These are phyloP conservation scores for Hymenoscyphus albidus DNA, from an alignment of 2,329 filamentous ascomycete species.

Conservation along the genomic window DNA sequence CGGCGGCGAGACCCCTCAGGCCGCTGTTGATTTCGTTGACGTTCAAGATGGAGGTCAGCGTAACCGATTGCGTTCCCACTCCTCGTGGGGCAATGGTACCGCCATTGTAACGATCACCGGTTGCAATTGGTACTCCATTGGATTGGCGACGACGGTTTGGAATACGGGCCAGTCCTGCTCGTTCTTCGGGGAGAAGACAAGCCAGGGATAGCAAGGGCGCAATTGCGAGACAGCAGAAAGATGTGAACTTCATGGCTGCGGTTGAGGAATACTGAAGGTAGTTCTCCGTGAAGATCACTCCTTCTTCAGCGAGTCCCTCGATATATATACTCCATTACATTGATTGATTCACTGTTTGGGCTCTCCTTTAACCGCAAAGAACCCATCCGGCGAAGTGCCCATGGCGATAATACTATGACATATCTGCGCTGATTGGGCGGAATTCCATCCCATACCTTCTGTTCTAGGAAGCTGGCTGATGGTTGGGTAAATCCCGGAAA, in stretches of 20 bases:
- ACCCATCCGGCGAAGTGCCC: neutral
- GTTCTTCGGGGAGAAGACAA: constrained; percentile 41
- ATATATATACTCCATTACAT: neutral
- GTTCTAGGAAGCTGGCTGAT: neutral
- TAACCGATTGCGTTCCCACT: constrained; percentile 39
- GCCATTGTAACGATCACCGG: constrained; percentile 41
- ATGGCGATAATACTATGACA: neutral
- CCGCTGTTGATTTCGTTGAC: constrained; percentile 41
- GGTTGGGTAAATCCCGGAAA: neutral
- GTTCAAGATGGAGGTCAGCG: constrained; percentile 41
- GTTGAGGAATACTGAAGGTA: neutral
- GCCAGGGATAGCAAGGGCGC: constrained; percentile 19
- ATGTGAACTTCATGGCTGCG: constrained; percentile 23
- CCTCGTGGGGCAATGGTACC: constrained; percentile 41
- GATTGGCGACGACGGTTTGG: constrained; percentile 18
- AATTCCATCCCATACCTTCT: neutral
- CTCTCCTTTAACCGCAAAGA: neutral
- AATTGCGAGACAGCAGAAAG: constrained; percentile 19
- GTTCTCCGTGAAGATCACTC: neutral
- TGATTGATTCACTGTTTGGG: neutral
- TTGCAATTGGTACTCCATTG: constrained; percentile 38
- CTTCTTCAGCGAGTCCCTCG: neutral
- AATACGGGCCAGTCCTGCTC: constrained; percentile 21
- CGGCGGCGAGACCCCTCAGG: constrained; percentile 39
- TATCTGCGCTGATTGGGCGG: neutral